phyloP scores from a whole-genome alignment of 108 stramenopile genomes.

The Fistulifera solaris region DNA sequence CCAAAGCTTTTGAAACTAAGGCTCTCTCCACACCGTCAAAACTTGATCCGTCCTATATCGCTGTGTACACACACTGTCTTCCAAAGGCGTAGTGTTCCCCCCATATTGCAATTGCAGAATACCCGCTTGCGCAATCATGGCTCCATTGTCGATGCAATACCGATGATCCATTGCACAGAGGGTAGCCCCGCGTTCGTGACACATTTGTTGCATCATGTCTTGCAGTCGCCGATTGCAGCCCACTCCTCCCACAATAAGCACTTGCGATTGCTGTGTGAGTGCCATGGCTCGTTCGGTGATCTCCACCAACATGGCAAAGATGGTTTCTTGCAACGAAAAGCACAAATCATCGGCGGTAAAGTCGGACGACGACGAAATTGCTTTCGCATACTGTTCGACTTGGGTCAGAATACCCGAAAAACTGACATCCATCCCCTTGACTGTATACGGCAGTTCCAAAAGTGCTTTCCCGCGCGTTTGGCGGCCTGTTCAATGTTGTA shows the following conservation, averaged over 20 bases:
- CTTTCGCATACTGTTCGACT: conserved; percentile 43
- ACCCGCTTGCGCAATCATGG: conserved; percentile 99
- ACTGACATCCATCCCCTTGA: conserved; percentile 99
- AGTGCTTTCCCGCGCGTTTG: conserved; percentile 46
- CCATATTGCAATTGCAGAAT: conserved; percentile 93
- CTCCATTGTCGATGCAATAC: conserved; percentile 99
- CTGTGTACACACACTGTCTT: conserved; percentile 89
- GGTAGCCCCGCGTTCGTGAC: conserved; percentile 60
- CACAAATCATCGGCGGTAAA: conserved; percentile 87
- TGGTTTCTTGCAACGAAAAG: conserved; percentile 95
- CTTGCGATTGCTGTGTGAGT: conserved; percentile 81
- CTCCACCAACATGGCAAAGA: conserved; percentile 99
- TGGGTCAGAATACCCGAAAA: conserved; percentile 67
- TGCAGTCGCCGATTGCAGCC: conserved; percentile 97
- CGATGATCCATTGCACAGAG: conserved; percentile 96
- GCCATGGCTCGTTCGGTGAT: conserved; percentile 99
- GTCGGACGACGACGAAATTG: conserved; percentile 29
- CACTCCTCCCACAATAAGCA: conserved; percentile 98
- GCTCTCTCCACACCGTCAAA: conserved; percentile 75
- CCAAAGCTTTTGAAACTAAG: not conserved
- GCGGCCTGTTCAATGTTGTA: conserved; percentile 98
- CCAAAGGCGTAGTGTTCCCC: conserved; percentile 42
- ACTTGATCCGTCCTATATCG: conserved; percentile 93
- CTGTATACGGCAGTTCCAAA: conserved; percentile 90
- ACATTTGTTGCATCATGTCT: conserved; percentile 97